A percentile compares a stretch with the other conserved stretches of the same genome.
phyloP scores from a whole-genome alignment of 2,329 filamentous ascomycete species.

The Aspergillus sp. region DNA sequence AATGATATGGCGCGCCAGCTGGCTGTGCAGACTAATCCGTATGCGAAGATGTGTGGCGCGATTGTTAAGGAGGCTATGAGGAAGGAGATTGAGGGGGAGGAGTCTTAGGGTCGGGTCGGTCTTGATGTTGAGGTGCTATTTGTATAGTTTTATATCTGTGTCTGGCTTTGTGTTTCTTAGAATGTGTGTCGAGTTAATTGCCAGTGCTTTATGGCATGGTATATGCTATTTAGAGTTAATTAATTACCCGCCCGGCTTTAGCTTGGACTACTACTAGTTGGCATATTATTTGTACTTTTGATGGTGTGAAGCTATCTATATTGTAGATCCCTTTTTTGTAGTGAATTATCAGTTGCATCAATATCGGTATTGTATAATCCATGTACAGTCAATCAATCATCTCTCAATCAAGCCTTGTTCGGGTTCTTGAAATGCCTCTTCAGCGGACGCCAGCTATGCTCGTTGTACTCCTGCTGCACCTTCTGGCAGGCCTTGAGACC shows the following conservation, averaged over 20 bases:
- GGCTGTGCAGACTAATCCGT: conserved; percentile 53
- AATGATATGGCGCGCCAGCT: conserved; percentile 49
- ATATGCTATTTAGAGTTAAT: too few relatives aligned
- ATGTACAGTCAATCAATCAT: background rate
- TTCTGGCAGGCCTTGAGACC: conserved; percentile 60
- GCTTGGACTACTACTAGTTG: too few relatives aligned
- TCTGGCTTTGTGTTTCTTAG: too few relatives aligned
- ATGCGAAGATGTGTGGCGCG: conserved; percentile 53
- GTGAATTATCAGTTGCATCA: conserved; percentile 1
- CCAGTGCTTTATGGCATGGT: too few relatives aligned
- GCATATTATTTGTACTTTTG: too few relatives aligned
- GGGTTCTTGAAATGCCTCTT: conserved; percentile 54
- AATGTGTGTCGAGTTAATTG: too few relatives aligned
- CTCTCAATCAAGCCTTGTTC: conserved; percentile 19
- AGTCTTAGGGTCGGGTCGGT: too few relatives aligned
- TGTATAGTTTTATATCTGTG: background rate
- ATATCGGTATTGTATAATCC: too few relatives aligned
- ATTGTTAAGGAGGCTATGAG: conserved; percentile 53
- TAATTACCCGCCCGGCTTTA: too few relatives aligned
- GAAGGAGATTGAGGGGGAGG: conserved; percentile 43
- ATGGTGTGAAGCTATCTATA: too few relatives aligned
- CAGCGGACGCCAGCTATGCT: conserved; percentile 68
- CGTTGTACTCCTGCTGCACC: conserved; percentile 64
- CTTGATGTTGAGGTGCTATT: too few relatives aligned
- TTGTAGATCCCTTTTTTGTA: too few relatives aligned